Evolutionary conservation across 352 stramenopile species (phyloP).

Genomic region (Globisporangium middletonii): DNA sequence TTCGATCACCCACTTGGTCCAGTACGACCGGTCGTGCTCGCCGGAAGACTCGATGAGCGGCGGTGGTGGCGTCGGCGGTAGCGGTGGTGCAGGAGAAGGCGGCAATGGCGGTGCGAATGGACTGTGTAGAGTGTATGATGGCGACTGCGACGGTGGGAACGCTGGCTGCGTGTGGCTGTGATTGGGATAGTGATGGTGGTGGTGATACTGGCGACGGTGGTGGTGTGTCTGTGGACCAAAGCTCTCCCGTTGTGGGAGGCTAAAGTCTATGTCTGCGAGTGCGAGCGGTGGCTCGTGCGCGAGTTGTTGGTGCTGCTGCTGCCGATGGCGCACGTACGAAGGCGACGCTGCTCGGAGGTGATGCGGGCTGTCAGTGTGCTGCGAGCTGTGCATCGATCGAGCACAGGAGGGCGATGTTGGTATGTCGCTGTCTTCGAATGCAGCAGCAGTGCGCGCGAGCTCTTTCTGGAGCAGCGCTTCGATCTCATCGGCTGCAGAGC

Average conservation of each 20-base stretch:
- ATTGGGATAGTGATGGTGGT: too few relatives aligned
- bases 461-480: slow-evolving; percentile 9
- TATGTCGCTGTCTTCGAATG: background rate
- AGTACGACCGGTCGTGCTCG: slow-evolving; percentile 57
- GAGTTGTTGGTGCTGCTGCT: background rate
- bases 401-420: too few relatives aligned
- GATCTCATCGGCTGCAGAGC: slow-evolving; percentile 5
- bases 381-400: too few relatives aligned
- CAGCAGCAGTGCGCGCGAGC: background rate
- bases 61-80: background rate
- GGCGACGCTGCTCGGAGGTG: too few relatives aligned
- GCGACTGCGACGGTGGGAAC: background rate
- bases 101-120: too few relatives aligned
- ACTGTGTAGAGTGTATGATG: too few relatives aligned
- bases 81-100: background rate
- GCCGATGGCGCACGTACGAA: background rate
- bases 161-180: background rate
- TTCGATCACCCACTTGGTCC: slow-evolving; percentile 78
- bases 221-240: background rate
- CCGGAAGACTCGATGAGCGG: background rate
- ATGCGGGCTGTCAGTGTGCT: too few relatives aligned
- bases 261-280: background rate
- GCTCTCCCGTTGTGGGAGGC: too few relatives aligned
- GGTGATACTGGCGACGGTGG: background rate
- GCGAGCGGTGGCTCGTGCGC: background rate